Conservation (phyloP, 129 eudicot genomes). For the sunflower (Helianthus annuus) region DNA sequence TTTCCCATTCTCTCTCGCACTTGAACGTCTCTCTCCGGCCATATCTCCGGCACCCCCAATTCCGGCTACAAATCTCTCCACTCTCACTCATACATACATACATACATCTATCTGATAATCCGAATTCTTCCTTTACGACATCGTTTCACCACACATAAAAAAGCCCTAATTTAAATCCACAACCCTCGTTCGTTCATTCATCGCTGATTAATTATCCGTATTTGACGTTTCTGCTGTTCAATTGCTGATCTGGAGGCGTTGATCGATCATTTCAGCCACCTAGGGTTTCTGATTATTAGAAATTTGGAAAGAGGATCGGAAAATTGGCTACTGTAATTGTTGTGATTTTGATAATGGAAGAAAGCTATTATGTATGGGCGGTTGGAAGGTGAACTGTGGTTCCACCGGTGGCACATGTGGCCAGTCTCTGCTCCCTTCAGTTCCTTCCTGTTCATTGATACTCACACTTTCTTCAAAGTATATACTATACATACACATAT, state of each 20-base stretch:
- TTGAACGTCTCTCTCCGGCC: slow-evolving; percentile 6
- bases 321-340: slow-evolving; percentile 27
- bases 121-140: slow-evolving; percentile 2
- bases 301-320: slow-evolving; percentile 36
- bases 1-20: slow-evolving; percentile 12
- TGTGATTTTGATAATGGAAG: slow-evolving; percentile 44
- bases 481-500: background rate
- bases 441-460: too few relatives aligned
- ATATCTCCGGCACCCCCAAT: slow-evolving; percentile 20
- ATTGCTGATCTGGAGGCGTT: slow-evolving; percentile 37
- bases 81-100: too few relatives aligned
- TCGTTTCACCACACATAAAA: slow-evolving; percentile 22
- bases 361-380: slow-evolving; percentile 41
- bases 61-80: slow-evolving; percentile 26
- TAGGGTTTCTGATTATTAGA: slow-evolving; percentile 28
- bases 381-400: slow-evolving; percentile 47
- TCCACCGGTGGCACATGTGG: background rate
- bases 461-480: slow-evolving; percentile 32
- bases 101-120: slow-evolving; percentile 26
- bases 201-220: slow-evolving; percentile 10
- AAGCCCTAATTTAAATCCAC: slow-evolving; percentile 38
- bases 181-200: slow-evolving; percentile 1
- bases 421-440: background rate
- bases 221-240: slow-evolving; percentile 22
- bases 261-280: slow-evolving; percentile 20